These are phyloP conservation scores for Aspergillus sp. DNA, from an alignment of 2,329 filamentous ascomycete genomes.

Conservation along the genomic window DNA sequence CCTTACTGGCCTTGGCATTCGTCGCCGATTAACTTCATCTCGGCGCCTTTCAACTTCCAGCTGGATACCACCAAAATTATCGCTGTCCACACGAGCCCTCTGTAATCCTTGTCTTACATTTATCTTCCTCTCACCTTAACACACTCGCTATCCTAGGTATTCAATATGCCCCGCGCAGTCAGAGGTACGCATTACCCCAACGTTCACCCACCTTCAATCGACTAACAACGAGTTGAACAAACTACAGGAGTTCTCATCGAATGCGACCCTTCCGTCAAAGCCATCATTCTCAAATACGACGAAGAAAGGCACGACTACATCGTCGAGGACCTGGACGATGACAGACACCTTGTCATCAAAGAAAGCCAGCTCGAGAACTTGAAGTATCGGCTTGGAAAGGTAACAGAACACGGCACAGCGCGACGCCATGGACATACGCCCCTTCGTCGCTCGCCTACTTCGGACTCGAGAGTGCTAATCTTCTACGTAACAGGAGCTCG, in stretches of 20 bases:
- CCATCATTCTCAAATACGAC: conserved; percentile 50
- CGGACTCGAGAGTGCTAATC: background rate
- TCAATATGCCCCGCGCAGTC: conserved; percentile 42
- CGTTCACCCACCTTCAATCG: background rate
- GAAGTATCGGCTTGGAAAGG: conserved; percentile 43
- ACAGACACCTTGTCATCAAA: conserved; percentile 47
- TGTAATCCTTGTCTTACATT: background rate
- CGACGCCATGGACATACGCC: background rate
- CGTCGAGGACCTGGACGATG: conserved; percentile 49
- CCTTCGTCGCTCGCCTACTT: background rate
- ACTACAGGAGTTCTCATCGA: conserved; percentile 45
- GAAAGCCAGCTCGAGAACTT: conserved; percentile 46
- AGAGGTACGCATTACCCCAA: conserved; percentile 28
- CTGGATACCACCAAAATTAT: background rate
- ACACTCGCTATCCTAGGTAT: background rate
- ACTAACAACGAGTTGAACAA: conserved; percentile 2
- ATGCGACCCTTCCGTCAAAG: conserved; percentile 51
- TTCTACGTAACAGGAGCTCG: conserved; percentile 42
- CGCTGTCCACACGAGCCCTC: background rate
- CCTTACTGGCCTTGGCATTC: background rate
- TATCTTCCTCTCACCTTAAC: too few relatives aligned
- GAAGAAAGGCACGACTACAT: conserved; percentile 49
- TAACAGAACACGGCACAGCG: conserved; percentile 19
- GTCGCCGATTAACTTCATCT: background rate
- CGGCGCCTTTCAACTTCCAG: background rate